Base-by-base conservation (phyloP, 208 protist genomes). In the Acanthamoeba castellanii region DNA sequence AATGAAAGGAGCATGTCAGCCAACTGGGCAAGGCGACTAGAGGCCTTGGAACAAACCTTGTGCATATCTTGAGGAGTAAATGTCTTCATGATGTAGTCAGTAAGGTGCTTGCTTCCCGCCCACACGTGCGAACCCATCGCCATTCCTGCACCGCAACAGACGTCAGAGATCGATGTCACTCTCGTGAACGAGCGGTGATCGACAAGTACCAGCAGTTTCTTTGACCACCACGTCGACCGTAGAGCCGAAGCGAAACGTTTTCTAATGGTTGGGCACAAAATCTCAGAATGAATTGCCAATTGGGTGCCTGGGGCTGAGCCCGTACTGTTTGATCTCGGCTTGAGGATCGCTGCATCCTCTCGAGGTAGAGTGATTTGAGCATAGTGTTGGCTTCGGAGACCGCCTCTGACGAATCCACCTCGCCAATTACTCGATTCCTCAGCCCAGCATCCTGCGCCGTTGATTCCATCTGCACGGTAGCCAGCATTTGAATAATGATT, bases 71-170 rank as follows among this genome's bases (percentile, higher is more conserved):
- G 32, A 8, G 25, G 37, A 14, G 72, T 50, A 11, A 66, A 66
- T 1, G 42, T 89, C 5, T 61, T 89, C 30, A 89, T 81, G 25
- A 89, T 89, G 47, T 89, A 89, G 82, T 89, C 82, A 7, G 20
- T 66, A 1, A 89, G 30, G 82, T 89, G 82, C 13, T 89, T 89
- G 82, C 82, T 89, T 5, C 45, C 82, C 34, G 82, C 82, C 82
- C 82, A 89, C 32, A 89, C 82, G 55, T 89, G 82, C 30, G 82
- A 89, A 20, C 82, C 82, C 82, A 89, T 89, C n/a, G 82, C 82
- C 45, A 89, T 22, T 45, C 72, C 72, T 81, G 22, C 11, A 4
- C 34, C 3, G 37, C 6, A 37, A 25, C 5, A 47, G 6, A 25
- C 32, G 66, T n/a, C 13, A n/a, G 8, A 32, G 2, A 30, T 42